Evolutionary conservation across 225 moss, liverwort and hornwort genomes (phyloP).

Genomic region (Lunularia cruciata): DNA sequence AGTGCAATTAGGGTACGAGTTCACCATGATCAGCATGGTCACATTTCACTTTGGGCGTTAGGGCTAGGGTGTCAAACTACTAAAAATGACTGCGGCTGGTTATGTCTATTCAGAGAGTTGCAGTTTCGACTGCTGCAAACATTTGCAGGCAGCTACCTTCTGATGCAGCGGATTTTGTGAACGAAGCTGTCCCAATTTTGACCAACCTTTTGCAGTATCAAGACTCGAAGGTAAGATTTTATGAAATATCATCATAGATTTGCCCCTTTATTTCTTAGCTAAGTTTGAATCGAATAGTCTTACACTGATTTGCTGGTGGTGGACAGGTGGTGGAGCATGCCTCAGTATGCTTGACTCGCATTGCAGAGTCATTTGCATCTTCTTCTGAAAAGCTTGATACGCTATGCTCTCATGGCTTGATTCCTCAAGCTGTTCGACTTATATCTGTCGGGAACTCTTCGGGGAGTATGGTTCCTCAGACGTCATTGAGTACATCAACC

Average conservation of each 20-base stretch:
- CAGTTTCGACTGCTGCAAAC: slow-evolving; percentile 93
- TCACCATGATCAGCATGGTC: not conserved
- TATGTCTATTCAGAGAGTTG: slow-evolving; percentile 68
- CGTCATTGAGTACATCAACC: slow-evolving; percentile 85
- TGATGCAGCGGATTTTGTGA: slow-evolving; percentile 95
- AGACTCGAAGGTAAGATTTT: slow-evolving; percentile 79
- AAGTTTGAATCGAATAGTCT: not conserved
- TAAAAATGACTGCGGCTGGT: not conserved
- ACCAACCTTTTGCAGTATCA: slow-evolving; percentile 95
- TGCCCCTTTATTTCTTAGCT: not conserved
- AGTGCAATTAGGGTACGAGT: slow-evolving; percentile 18
- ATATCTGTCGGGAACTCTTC: slow-evolving; percentile 83
- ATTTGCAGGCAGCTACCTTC: slow-evolving; percentile 98
- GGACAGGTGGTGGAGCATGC: slow-evolving; percentile 95
- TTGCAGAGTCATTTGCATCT: slow-evolving; percentile 83
- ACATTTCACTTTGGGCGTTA: not conserved
- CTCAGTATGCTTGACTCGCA: slow-evolving; percentile 89
- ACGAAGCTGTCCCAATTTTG: slow-evolving; percentile 81
- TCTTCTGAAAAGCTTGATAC: slow-evolving; percentile 84
- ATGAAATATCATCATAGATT: not conserved
- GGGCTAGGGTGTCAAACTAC: not conserved
- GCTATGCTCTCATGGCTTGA: slow-evolving; percentile 90
- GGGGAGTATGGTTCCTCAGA: slow-evolving; percentile 76
- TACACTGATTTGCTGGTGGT: not conserved
- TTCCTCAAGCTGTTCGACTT: slow-evolving; percentile 80